These are phyloP conservation scores for Saturnispora saitoi DNA, from an alignment of 805 yeast genomes.

Conservation along the genomic window DNA sequence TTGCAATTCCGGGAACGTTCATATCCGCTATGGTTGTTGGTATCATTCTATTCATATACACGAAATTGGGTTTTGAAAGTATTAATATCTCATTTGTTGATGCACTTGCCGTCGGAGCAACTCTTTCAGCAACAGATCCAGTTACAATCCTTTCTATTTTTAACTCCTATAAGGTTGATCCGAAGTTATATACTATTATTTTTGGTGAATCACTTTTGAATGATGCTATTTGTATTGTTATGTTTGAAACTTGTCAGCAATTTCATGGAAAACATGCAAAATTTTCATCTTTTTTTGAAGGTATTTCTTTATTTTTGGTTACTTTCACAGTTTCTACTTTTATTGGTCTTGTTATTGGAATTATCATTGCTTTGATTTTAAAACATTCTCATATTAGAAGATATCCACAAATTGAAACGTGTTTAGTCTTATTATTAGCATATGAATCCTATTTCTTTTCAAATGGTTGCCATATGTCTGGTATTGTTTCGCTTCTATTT, in stretches of 20 bases:
- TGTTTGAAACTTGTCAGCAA: constrained; percentile 97
- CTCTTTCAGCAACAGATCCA: constrained; percentile 96
- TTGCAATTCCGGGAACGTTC: constrained; percentile 97
- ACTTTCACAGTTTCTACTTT: constrained; percentile 85
- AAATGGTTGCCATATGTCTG: constrained; percentile 99
- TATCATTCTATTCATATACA: constrained; percentile 79
- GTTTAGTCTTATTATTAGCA: constrained; percentile 81
- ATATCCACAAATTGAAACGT: constrained; percentile 95
- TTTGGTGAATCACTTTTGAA: constrained; percentile 93
- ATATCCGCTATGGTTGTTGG: constrained; percentile 88
- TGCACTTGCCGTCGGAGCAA: constrained; percentile 95
- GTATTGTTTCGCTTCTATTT: constrained; percentile 87
- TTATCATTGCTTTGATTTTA: constrained; percentile 77
- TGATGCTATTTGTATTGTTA: constrained; percentile 97
- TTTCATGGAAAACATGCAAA: constrained; percentile 81
- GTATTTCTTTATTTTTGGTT: constrained; percentile 87
- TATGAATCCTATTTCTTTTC: constrained; percentile 96
- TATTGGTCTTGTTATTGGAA: constrained; percentile 83
- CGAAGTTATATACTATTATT: constrained; percentile 91
- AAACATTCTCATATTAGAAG: constrained; percentile 91
- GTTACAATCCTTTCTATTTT: constrained; percentile 93
- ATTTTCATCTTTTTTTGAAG: constrained; percentile 77
- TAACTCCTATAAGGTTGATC: constrained; percentile 96
- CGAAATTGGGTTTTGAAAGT: constrained; percentile 84
- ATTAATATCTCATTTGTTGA: constrained; percentile 89